A percentile compares a stretch with the other conserved stretches of the same genome.
phyloP scores from a whole-genome alignment of 116 monocot species.

The Phalaenopsis hybrid region DNA sequence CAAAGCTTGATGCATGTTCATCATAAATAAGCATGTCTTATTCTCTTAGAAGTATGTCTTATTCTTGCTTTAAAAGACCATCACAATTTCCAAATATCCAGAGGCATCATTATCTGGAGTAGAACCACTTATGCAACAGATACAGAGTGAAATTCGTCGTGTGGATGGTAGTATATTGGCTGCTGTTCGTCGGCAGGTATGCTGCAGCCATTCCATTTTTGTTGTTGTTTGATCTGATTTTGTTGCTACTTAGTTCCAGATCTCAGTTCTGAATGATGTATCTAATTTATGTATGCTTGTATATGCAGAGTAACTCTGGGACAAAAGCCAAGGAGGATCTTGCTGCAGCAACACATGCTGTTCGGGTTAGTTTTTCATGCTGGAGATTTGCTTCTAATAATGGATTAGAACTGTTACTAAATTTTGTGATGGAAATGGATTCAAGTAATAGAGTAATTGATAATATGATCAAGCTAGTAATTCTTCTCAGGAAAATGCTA shows the following conservation, averaged over 20 bases:
- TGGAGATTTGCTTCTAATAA: background rate
- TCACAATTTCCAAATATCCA: slow-evolving; percentile 20
- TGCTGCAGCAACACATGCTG: slow-evolving; percentile 95
- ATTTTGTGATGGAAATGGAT: background rate
- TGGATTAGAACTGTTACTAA: background rate
- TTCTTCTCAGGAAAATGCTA: background rate
- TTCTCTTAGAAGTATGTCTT: background rate
- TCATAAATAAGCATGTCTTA: background rate
- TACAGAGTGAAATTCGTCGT: slow-evolving; percentile 88
- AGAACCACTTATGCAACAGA: slow-evolving; percentile 98
- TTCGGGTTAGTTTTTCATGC: slow-evolving; percentile 50
- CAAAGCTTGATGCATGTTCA: background rate
- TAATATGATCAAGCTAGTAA: background rate
- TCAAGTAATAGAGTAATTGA: background rate
- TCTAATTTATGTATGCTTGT: slow-evolving; percentile 2
- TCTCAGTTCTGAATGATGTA: background rate
- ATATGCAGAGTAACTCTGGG: slow-evolving; percentile 85
- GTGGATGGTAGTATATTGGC: slow-evolving; percentile 88
- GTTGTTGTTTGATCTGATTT: background rate
- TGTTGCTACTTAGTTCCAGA: slow-evolving; percentile 8
- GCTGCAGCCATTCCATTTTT: slow-evolving; percentile 4
- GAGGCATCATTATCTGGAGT: slow-evolving; percentile 96
- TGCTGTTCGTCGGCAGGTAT: slow-evolving; percentile 92
- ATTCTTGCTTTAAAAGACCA: slow-evolving; percentile 3
- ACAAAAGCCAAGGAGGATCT: slow-evolving; percentile 99